phyloP scores from a whole-genome alignment of 2,329 filamentous ascomycete species.

The Claviceps spartinae region DNA sequence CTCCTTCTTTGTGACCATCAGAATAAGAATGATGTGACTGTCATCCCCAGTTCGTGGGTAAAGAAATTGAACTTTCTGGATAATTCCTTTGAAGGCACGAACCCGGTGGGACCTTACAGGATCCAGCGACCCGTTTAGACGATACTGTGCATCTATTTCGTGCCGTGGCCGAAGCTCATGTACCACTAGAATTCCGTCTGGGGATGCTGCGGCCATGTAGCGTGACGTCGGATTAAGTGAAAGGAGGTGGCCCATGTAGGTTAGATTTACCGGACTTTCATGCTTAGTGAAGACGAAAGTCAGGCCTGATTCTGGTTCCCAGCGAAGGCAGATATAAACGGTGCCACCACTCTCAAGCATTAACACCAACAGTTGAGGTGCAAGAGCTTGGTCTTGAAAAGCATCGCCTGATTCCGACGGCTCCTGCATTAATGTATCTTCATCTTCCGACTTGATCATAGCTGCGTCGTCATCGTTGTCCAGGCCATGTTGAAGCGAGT shows the following conservation, averaged over 20 bases:
- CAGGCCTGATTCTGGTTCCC: constrained; percentile 27
- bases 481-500: constrained; percentile 27
- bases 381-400: constrained; percentile 25
- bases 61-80: constrained; percentile 79
- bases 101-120: constrained; percentile 40
- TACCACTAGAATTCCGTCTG: constrained; percentile 56
- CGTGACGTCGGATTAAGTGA: constrained; percentile 65
- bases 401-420: constrained; percentile 7
- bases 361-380: constrained; percentile 71
- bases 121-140: constrained; percentile 28
- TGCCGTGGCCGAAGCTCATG: constrained; percentile 51
- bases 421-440: constrained; percentile 24
- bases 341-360: constrained; percentile 60
- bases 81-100: constrained; percentile 50
- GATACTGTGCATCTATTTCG: constrained; percentile 37
- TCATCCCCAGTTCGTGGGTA: constrained; percentile 53
- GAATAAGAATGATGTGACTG: constrained; percentile 61
- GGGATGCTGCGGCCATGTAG: constrained; percentile 55
- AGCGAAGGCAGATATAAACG: constrained; percentile 60
- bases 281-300: constrained; percentile 49
- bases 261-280: constrained; percentile 43
- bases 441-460: constrained; percentile 26
- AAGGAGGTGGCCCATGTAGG: constrained; percentile 50
- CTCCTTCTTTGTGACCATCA: constrained; percentile 41
- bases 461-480: constrained; percentile 16